Evolutionary conservation across 495 filamentous ascomycete genomes (phyloP), one percentile per base, ranked within the genome.

Genomic region (Aspergillus ellipticus): DNA sequence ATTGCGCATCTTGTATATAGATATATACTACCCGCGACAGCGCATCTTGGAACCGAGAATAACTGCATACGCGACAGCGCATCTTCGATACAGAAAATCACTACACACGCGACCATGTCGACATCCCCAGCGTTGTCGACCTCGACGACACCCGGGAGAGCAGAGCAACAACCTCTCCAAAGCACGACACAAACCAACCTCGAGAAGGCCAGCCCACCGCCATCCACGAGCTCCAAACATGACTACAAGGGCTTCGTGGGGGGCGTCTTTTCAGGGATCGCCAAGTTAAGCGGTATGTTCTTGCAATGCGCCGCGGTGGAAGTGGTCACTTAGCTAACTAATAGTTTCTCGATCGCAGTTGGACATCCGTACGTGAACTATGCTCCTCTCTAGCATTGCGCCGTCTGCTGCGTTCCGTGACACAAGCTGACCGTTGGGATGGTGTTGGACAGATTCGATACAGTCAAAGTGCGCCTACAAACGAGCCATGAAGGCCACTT

Each of bases 181-280:
- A 42, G 42, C 16, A 54, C 31, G 26, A 52, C 28, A 20, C 51
- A 50, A 4, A 37, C 31, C 26, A n/a, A 19, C 4, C 10, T 53
- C 10, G 57, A 46, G 26, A 56, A 54, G 33, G 51, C 19, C 21
- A 56, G 31, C 11, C 49, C 51, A 6, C 45, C 61, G 17, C 49
- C 66, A 5, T 47, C 63, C 19, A 54, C 63, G 39, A 22, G 35
- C 1, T 58, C 63, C 6, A 75, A 74, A 49, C 61, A 61, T 10
- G 75, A 83, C 62, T 97, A 96, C 76, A 92, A 90, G 62, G 94
- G 94, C 8, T 98, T 97, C 69, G 91, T 97, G 15, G 94, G 88
- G 0, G 94, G 94, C 5, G 82, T 97, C 10, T 97, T 96, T 65
- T 95, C 89, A 11, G 94, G 94, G 15, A 88, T 97, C 65, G 85